A percentile compares a stretch with the other conserved stretches of the same genome.
phyloP scores from a whole-genome alignment of 1,139 yeast genomes.

The Komagataea norvegica region DNA sequence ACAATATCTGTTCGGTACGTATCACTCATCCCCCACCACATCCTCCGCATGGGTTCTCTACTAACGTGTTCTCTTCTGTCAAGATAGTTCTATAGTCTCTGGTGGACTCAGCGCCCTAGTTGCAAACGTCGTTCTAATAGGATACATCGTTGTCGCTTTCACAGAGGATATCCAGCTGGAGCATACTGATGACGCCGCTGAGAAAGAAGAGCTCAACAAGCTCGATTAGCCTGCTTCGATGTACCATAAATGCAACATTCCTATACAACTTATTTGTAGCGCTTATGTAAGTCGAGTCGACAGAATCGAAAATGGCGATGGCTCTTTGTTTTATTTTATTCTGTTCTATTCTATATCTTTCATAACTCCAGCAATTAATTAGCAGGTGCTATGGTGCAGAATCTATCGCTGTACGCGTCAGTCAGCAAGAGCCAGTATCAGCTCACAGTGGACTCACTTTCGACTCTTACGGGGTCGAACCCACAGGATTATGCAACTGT shows the following conservation, averaged over 20 bases:
- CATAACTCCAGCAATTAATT: background rate
- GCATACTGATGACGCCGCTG: slow-evolving; percentile 22
- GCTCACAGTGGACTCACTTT: slow-evolving; percentile 30
- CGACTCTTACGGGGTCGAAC: slow-evolving; percentile 32
- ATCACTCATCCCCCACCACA: background rate
- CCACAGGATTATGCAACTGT: slow-evolving; percentile 29
- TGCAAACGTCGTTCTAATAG: slow-evolving; percentile 83
- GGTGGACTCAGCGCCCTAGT: slow-evolving; percentile 89
- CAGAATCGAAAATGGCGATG: too few species aligned
- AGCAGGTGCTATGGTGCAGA: slow-evolving; percentile 33
- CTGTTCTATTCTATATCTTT: background rate
- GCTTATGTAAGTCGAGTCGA: too few species aligned
- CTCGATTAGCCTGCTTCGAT: slow-evolving; percentile 21
- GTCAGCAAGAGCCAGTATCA: slow-evolving; percentile 30
- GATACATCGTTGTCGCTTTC: slow-evolving; percentile 84
- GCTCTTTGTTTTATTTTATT: slow-evolving; percentile 1
- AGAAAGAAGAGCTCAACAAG: slow-evolving; percentile 34
- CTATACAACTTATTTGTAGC: too few species aligned
- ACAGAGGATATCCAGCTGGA: slow-evolving; percentile 57
- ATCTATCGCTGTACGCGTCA: slow-evolving; percentile 31
- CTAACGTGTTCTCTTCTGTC: slow-evolving; percentile 7
- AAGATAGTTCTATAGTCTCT: slow-evolving; percentile 57
- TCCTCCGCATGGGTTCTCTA: background rate
- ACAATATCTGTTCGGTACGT: slow-evolving; percentile 43
- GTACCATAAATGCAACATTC: too few species aligned